Percentiles rank a stretch among this genome's conserved stretches.
Conservation (phyloP, 768 basidiomycete species). For the Kwoniella europaea region DNA sequence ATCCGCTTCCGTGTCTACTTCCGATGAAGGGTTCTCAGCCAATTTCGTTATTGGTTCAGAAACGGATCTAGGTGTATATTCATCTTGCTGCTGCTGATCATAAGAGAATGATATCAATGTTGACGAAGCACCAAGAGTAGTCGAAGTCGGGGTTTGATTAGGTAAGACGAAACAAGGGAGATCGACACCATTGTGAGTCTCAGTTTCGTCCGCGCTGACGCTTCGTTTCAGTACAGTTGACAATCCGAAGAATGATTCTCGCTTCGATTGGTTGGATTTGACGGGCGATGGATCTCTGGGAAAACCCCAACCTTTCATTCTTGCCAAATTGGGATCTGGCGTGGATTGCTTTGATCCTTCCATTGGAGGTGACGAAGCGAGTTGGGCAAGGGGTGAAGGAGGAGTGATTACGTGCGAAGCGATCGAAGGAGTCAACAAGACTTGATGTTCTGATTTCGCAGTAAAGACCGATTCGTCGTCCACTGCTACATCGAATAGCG, state of each 20-base stretch:
- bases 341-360: neutral
- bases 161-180: slow-evolving; percentile 33
- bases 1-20: neutral
- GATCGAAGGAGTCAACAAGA: neutral
- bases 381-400: slow-evolving; percentile 5
- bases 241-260: slow-evolving; percentile 42
- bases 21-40: neutral
- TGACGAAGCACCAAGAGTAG: neutral
- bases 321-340: slow-evolving; percentile 12
- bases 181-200: slow-evolving; percentile 26
- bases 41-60: slow-evolving; percentile 28
- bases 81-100: neutral
- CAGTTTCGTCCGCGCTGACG: slow-evolving; percentile 5
- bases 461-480: slow-evolving; percentile 5
- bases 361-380: neutral
- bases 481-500: neutral
- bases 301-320: slow-evolving; percentile 40
- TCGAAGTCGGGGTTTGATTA: neutral
- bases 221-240: slow-evolving; percentile 22
- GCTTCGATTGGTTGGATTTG: slow-evolving; percentile 12
- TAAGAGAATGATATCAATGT: neutral
- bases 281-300: slow-evolving; percentile 20
- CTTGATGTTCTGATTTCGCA: neutral
- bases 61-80: slow-evolving; percentile 18
- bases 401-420: slow-evolving; percentile 8